Base-by-base conservation (phyloP, 495 filamentous ascomycete species). In the Daldinia grandis region DNA sequence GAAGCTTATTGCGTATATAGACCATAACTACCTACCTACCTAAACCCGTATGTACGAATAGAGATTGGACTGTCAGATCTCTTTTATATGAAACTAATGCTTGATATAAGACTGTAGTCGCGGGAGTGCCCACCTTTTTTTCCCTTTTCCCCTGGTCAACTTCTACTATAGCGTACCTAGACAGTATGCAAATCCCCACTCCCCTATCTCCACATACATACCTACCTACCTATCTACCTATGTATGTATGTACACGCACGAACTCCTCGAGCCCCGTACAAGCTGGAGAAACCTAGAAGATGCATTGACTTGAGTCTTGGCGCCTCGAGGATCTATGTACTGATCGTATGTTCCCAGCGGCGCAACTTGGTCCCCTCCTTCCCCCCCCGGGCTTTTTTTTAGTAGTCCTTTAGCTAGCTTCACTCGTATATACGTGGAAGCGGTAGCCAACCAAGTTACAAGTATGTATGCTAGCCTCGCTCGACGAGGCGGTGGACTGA, bases 261-360 rank as follows among this genome's bases (percentile, higher is more conserved):
- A 42, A 59, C 37, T 44, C 37, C 10, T 24, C 24, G 17, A 5
- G 14, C 35, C 44, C 9, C 19, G 21, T 59, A 42, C 35, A 37
- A 62, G 30, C 64, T 66, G 65, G 62, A 69, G 61, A 67, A 47
- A 60, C 58, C 69, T 56, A 72, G 64, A 35, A 55, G 37, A 58
- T 60, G 50, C 33, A 63, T 58, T 62, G 53, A 56, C 53, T 28
- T 27, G 15, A 10, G 49, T 40, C 60, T 73, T 65, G 60, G 65
- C 70, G 33, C 42, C 50, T 37, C 58, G 31, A 57, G 58, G 58
- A 56, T 5, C 1, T 19, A 6, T 30, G 14, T 47, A 7, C 27
- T 49, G 37, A 53, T 40, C 28, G 44, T 35, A 15, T 38, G 27
- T 35, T 73, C 40, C 57, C 50, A 62, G 64, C 58, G 58, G 67